These are phyloP conservation scores for Podospora comata DNA, from an alignment of 495 filamentous ascomycete species.

Conservation along the genomic window DNA sequence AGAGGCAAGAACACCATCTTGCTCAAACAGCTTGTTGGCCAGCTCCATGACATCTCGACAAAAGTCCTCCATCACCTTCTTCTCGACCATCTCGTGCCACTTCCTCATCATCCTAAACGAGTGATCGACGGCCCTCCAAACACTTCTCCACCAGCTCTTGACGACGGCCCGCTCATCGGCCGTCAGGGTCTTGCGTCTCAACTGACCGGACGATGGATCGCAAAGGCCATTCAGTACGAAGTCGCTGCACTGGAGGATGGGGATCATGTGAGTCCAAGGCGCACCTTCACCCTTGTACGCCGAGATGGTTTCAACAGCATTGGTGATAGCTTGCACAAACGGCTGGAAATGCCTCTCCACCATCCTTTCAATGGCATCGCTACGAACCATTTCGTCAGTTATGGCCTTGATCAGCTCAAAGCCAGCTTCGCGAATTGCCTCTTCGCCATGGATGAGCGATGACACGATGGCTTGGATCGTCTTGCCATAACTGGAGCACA, in stretches of 20 bases:
- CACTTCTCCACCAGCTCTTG: conserved; percentile 72
- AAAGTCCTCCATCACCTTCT: conserved; percentile 79
- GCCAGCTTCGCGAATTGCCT: conserved; percentile 67
- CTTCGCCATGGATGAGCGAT: conserved; percentile 64
- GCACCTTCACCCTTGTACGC: conserved; percentile 47
- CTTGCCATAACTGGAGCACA: conserved; percentile 59
- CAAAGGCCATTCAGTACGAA: conserved; percentile 80
- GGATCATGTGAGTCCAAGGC: conserved; percentile 63
- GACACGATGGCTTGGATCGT: conserved; percentile 63
- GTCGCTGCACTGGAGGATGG: conserved; percentile 67
- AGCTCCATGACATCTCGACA: conserved; percentile 92
- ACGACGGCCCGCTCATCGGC: conserved; percentile 61
- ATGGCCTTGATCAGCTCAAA: conserved; percentile 77
- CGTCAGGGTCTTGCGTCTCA: conserved; percentile 61
- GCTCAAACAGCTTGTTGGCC: conserved; percentile 76
- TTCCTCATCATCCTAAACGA: conserved; percentile 80
- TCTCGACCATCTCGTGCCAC: conserved; percentile 71
- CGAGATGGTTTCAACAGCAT: conserved; percentile 49
- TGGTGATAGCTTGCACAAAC: conserved; percentile 37
- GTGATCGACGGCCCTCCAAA: conserved; percentile 73
- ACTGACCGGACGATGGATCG: conserved; percentile 73
- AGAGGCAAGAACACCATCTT: conserved; percentile 73
- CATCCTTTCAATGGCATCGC: conserved; percentile 71
- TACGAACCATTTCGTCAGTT: conserved; percentile 64
- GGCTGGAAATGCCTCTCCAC: conserved; percentile 56